Percentiles rank a stretch among this genome's conserved stretches.
Conservation (phyloP, 805 yeast genomes). For the Ogataea trehaloabstinens region DNA sequence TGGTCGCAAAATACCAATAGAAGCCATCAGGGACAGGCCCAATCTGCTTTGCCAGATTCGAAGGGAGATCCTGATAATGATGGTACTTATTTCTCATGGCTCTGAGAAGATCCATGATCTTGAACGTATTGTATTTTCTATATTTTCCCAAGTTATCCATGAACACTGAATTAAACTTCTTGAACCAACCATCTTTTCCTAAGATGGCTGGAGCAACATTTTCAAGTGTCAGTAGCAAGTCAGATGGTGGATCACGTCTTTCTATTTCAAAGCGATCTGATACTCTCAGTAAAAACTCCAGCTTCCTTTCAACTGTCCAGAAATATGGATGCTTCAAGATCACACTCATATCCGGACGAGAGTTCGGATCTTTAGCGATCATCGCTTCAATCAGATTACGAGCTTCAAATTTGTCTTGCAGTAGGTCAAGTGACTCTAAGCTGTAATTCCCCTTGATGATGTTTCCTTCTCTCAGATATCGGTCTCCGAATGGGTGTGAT, state of each 20-base stretch:
- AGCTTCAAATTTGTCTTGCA: slow-evolving; percentile 59
- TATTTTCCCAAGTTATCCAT: slow-evolving; percentile 86
- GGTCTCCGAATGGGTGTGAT: slow-evolving; percentile 92
- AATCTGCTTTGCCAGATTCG: slow-evolving; percentile 58
- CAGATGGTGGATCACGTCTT: slow-evolving; percentile 71
- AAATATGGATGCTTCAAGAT: slow-evolving; percentile 85
- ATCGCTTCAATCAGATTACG: slow-evolving; percentile 67
- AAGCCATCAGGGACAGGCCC: slow-evolving; percentile 85
- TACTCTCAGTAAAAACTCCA: slow-evolving; percentile 81
- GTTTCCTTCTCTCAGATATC: slow-evolving; percentile 83
- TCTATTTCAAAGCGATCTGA: slow-evolving; percentile 92
- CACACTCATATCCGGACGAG: slow-evolving; percentile 66
- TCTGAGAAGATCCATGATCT: slow-evolving; percentile 79
- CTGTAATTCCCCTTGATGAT: slow-evolving; percentile 66
- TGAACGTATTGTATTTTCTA: slow-evolving; percentile 78
- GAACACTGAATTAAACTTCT: slow-evolving; percentile 65
- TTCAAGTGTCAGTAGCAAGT: slow-evolving; percentile 56
- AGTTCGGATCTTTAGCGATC: slow-evolving; percentile 65
- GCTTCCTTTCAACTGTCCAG: slow-evolving; percentile 71
- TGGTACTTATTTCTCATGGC: slow-evolving; percentile 93
- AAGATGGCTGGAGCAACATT: slow-evolving; percentile 67
- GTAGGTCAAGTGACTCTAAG: slow-evolving; percentile 44
- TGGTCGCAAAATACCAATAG: slow-evolving; percentile 66
- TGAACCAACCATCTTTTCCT: slow-evolving; percentile 73
- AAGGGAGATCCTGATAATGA: slow-evolving; percentile 88